Evolutionary conservation across 2,329 filamentous ascomycete species (phyloP), one percentile per base, ranked within the genome.

Genomic region (Penicillium occitanis): DNA sequence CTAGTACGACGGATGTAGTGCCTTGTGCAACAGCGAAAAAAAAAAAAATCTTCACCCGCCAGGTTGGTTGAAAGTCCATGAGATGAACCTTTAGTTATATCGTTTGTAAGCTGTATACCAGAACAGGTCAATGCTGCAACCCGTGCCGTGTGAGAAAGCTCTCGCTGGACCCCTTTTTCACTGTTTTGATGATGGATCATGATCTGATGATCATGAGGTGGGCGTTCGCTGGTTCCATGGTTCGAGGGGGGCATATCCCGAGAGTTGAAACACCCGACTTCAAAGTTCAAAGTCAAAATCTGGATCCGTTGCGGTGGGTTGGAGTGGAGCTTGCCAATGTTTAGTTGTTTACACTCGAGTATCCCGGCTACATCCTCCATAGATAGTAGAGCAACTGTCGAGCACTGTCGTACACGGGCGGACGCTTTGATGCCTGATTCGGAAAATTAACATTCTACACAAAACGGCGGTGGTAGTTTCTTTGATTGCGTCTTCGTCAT

Each of bases 231-330:
- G 28, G 51, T 55, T 22, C 51, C 28, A 55, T 57, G 53, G 53
- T 57, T 28, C 33, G 30, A 57, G 53, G 10, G 25, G 25, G 2
- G n/a, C 33, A 57, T 55, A 55, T 40, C 53, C 53, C 53, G 53
- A 57, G 28, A 35, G n/a, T 57, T 40, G 53, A 57, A 40, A 57
- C 53, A 57, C 5, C 13, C n/a, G n/a, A 40, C 30, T 57, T 57
- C 53, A 40, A 22, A 37, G 33, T 57, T 57, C 53, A 40, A 37
- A 37, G 33, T 14, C 30, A 57, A 40, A 57, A 40, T 22, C n/a
- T 25, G 53, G 53, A 57, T 22, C 53, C 53, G 53, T 57, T 57
- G 33, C 53, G n/a, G 30, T 57, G 53, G 53, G 53, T 57, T 57
- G 25, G 1, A 40, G 53, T 57, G 53, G 53, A 57, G 33, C 30